Percentiles rank a stretch among this genome's conserved stretches.
These are phyloP conservation scores for Stemphylium beticola DNA, from an alignment of 2,329 filamentous ascomycete genomes.

Conservation along the genomic window DNA sequence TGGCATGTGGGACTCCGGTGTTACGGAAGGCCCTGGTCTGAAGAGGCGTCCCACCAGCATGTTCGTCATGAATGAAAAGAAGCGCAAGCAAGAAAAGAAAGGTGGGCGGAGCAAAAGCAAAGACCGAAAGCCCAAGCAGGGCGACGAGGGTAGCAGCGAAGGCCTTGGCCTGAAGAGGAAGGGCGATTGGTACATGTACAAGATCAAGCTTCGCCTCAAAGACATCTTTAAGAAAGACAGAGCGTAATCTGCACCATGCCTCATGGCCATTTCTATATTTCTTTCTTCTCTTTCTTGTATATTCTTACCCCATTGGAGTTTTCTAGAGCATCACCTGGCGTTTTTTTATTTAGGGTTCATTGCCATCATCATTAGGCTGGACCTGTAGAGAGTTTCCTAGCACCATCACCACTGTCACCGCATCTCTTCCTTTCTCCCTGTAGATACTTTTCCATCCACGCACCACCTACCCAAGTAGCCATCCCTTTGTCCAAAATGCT, in stretches of 20 bases:
- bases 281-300: neutral
- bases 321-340: neutral
- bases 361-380: too few relatives aligned
- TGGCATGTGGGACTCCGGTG: constrained; percentile 46
- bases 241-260: constrained; percentile 1
- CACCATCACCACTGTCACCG: too few relatives aligned
- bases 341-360: neutral
- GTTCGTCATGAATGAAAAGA: constrained; percentile 42
- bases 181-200: constrained; percentile 23
- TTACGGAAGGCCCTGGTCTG: constrained; percentile 34
- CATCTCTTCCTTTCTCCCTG: too few relatives aligned
- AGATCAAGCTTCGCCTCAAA: constrained; percentile 20
- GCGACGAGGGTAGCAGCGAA: constrained; percentile 17
- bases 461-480: too few relatives aligned
- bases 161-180: constrained; percentile 10
- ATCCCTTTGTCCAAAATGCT: too few relatives aligned
- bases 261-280: neutral
- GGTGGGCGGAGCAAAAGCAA: constrained; percentile 35
- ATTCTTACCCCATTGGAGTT: neutral
- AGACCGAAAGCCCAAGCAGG: constrained; percentile 28
- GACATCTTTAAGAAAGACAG: constrained; percentile 19
- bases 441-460: too few relatives aligned
- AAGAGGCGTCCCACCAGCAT: constrained; percentile 43
- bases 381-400: too few relatives aligned
- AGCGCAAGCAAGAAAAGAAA: constrained; percentile 38